These are phyloP conservation scores for Gastrodia elata DNA, from an alignment of 106 monocot species.

Conservation along the genomic window DNA sequence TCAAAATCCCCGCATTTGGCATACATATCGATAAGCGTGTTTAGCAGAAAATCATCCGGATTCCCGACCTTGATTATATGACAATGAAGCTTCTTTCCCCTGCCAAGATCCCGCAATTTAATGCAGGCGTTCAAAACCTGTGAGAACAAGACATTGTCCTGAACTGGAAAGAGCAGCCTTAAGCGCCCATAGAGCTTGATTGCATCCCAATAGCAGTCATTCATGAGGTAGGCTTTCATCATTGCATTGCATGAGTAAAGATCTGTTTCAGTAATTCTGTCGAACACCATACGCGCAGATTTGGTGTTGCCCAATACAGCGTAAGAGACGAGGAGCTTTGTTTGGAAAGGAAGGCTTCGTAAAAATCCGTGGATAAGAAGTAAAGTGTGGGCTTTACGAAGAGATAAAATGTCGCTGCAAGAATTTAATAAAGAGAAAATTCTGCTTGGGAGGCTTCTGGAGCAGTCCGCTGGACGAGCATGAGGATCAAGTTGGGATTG, in stretches of 20 bases:
- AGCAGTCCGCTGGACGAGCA: background rate
- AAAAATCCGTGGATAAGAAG: conserved; percentile 6
- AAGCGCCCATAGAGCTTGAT: conserved; percentile 22
- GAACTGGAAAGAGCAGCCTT: background rate
- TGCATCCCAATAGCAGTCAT: conserved; percentile 13
- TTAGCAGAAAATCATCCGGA: conserved; percentile 42
- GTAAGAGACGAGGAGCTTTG: conserved; percentile 12
- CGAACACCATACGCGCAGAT: conserved; percentile 9
- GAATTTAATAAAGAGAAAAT: conserved; percentile 4
- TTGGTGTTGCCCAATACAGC: background rate
- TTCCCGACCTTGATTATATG: conserved; percentile 28
- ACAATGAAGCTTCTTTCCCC: conserved; percentile 50
- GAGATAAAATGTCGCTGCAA: background rate
- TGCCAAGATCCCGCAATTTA: conserved; percentile 15
- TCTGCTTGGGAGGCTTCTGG: background rate
- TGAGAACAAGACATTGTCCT: conserved; percentile 36
- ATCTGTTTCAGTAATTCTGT: conserved; percentile 13
- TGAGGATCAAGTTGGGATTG: background rate
- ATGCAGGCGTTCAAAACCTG: conserved; percentile 42
- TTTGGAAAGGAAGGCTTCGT: conserved; percentile 11
- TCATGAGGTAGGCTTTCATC: conserved; percentile 16
- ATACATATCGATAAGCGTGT: conserved; percentile 46
- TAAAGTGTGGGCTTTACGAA: conserved; percentile 1
- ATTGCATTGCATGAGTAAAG: conserved; percentile 16
- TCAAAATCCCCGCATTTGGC: conserved; percentile 38